These are phyloP conservation scores for Colletotrichum lindemuthianum DNA, from an alignment of 2,329 filamentous ascomycete species.

Conservation along the genomic window DNA sequence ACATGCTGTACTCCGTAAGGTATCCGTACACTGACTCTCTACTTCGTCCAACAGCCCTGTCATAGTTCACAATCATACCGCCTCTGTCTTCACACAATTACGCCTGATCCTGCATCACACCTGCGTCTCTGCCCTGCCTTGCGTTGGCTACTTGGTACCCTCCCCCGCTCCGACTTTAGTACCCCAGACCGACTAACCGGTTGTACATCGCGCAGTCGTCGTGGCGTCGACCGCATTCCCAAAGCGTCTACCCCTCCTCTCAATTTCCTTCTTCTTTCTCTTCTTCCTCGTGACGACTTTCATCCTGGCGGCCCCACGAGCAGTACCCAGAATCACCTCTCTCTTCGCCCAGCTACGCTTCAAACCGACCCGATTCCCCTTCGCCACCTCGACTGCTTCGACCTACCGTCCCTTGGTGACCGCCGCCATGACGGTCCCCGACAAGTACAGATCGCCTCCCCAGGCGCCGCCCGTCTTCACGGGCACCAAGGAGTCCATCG, in stretches of 20 bases:
- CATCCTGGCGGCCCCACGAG: conserved; percentile 75
- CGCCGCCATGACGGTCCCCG: conserved; percentile 68
- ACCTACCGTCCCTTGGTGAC: conserved; percentile 51
- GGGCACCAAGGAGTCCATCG: conserved; percentile 75
- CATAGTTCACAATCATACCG: background rate
- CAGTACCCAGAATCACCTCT: conserved; percentile 66
- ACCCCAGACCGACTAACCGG: conserved; percentile 18
- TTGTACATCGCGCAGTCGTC: conserved; percentile 39
- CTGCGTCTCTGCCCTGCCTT: conserved; percentile 20
- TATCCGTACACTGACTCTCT: too few relatives aligned
- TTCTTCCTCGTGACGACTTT: conserved; percentile 65
- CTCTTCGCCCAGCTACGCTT: conserved; percentile 66
- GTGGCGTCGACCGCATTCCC: conserved; percentile 48
- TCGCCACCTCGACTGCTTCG: conserved; percentile 43
- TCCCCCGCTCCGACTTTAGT: conserved; percentile 26
- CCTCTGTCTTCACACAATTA: background rate
- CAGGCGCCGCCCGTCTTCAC: conserved; percentile 83
- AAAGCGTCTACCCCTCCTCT: conserved; percentile 47
- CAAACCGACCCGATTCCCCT: conserved; percentile 43
- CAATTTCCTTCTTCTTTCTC: conserved; percentile 54
- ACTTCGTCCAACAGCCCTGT: conserved; percentile 4
- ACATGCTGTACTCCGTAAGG: too few relatives aligned
- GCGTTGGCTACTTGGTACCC: background rate
- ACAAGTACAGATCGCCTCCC: conserved; percentile 77
- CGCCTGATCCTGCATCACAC: conserved; percentile 24